Base-by-base conservation (phyloP, 345 rosid genomes). In the Populus tremula region DNA sequence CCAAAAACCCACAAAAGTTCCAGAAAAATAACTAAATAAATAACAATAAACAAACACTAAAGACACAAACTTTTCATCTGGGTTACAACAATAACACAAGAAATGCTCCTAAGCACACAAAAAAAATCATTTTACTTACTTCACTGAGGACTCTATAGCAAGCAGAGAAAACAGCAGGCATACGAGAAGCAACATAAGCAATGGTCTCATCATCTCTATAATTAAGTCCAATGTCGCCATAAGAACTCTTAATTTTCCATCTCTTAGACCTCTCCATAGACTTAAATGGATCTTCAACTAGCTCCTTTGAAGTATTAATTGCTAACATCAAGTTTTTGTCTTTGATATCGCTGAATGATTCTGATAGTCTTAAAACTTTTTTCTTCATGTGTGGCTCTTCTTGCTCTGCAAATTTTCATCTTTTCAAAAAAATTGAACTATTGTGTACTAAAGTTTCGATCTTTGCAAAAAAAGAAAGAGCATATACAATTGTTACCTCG, bases 141-240 rank as follows among this genome's bases (percentile, higher is more conserved):
- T 96, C 98, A n/a, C 78, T 82, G 59, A 92, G 93, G 68, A 93
- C 91, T 82, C 98, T 89, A 65, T 81, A 83, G 39, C 97, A 92
- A 69, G 95, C 95, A 63, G 98, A 93, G 88, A 87, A 92, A 21
- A 94, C 97, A 5, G 97, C 95, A 9, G 97, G 99, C 99, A 96
- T 96, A 72, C 98, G 92, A 35, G 98, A 92, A 79, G 98, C 99
- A 23, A 91, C 85, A 77, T 96, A 96, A 70, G 99, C 99, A 6
- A 87, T 85, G 13, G 97, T 90, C 90, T 96, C 93, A 17, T 90
- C 94, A 35, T 93, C 97, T 54, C 83, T 84, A 81, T 93, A 96
- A 76, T 80, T 72, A 23, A 96, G 82, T 10, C 98, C 99, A 23
- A 92, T 91, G 47, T 93, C 97, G 9, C 99, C 98, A 47, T 93